Evolutionary conservation across 1,284 basidiomycete species (phyloP).

Genomic region (Heimioporus punctisporus): DNA sequence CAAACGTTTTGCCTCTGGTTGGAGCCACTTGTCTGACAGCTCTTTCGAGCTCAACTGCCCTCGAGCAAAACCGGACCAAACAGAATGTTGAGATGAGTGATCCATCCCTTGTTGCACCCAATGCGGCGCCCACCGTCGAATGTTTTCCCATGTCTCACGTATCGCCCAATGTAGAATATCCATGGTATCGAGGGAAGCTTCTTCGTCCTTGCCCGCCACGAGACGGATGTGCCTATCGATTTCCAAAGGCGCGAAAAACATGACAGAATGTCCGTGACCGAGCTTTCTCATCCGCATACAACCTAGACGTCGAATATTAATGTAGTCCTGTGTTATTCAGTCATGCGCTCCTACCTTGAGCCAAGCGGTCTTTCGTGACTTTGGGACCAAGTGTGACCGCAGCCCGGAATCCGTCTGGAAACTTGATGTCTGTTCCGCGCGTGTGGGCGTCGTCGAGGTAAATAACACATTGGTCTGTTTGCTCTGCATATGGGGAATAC

Average conservation of each 20-base stretch:
- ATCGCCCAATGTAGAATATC: conserved; percentile 47
- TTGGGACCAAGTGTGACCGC: conserved; percentile 23
- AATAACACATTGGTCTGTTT: conserved; percentile 44
- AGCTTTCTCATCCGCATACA: background rate
- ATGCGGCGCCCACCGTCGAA: conserved; percentile 32
- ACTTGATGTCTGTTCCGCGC: conserved; percentile 52
- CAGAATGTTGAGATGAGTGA: conserved; percentile 32
- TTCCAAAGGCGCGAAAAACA: conserved; percentile 44
- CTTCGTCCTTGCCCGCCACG: conserved; percentile 10
- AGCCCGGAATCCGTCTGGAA: conserved; percentile 44
- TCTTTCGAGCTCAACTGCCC: background rate
- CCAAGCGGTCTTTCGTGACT: background rate
- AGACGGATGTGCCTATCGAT: conserved; percentile 41
- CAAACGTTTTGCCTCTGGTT: conserved; percentile 34
- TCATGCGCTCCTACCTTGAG: background rate
- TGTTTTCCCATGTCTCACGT: conserved; percentile 37
- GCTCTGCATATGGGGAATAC: conserved; percentile 42
- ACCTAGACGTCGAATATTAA: background rate
- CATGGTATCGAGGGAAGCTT: conserved; percentile 19
- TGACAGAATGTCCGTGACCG: background rate
- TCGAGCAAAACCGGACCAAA: conserved; percentile 26
- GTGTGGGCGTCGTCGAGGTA: conserved; percentile 61
- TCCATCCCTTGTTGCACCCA: conserved; percentile 50
- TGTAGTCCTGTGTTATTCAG: background rate
- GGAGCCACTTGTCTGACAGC: conserved; percentile 33